Base-by-base conservation (phyloP, 768 basidiomycete species). In the Boletus subparvulus region DNA sequence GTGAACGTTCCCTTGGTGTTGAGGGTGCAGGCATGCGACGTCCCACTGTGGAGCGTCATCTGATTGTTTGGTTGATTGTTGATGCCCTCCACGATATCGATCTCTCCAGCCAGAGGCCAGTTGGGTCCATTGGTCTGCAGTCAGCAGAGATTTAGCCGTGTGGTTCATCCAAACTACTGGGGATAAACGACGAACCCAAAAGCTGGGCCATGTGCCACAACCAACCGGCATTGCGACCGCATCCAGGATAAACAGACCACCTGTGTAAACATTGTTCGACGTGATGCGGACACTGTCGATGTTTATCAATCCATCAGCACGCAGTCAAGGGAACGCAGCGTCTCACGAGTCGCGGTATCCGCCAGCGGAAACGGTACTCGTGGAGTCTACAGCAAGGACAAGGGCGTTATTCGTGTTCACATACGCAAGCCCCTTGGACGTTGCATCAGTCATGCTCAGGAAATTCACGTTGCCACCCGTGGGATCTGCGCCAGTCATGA, bases 51-150 rank as follows among this genome's bases (percentile, higher is more conserved):
- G 10, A 90, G 74, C 1, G 87, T 83, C 68, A 82, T 81, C 55
- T 84, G 86, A 60, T 92, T 90, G 24, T 74, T 70, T 3, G 72
- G 53, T 63, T 81, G 77, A 26, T 79, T 63, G 62, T 91, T 80
- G 53, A 90, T 82, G 14, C 87, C 86, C 67, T 92, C 90, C 11
- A 91, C 68, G 48, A 89, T 81, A 63, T 92, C 90, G 53, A 89
- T 85, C 70, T 90, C 88, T 58, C 83, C 84, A 26, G 56, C 71
- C 21, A 32, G 9, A 3, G 83, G 83, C 84, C 83, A 86, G 47
- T 78, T 67, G 0, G 80, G 79, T 8, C 84, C 83, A 39, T 77
- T 72, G 7, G 78, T 74, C 74, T 75, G 50, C 21, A 13, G 5
- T 45, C 33, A 10, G 36, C 16, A 28, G 13, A n/a, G 28, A 21